Evolutionary conservation across 306 rosid species (phyloP), one percentile per base, ranked within the genome.

Genomic region (Quercus wislizeni): DNA sequence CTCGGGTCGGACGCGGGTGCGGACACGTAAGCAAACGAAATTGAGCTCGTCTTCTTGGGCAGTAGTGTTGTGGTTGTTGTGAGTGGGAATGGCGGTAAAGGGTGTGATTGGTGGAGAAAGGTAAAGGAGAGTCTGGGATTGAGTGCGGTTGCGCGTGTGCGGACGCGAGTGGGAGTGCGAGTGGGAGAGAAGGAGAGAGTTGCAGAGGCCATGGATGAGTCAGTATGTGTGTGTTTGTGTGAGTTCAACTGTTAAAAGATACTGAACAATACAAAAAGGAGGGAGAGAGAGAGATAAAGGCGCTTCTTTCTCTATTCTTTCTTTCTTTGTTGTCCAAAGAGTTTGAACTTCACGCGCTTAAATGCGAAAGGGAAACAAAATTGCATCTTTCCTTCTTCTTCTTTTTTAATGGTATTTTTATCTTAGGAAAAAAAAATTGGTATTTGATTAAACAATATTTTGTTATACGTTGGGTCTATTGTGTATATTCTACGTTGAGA

Each of bases 1-100:
- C 68, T 86, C 27, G 94, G 92, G 88, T 92, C 98, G 74, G 98
- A 86, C 0, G 90, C 92, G 19, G 94, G 98, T 14, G 93, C 97
- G 0, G 93, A 86, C 4, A 88, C 94, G 77, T 92, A 88, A 19
- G 97, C 98, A 81, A 74, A 85, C 33, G 90, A 74, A 17, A 77
- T 69, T 55, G 81, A 33, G 78, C 49, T 9, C 55, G 54, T 73
- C 17, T 71, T 46, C 41, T 33, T 79, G 9, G 57, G 64, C 4
- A 59, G 80, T 5, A 59, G 80, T 3, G 21, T 55, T 13, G 56
- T 68, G 59, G 62, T 61, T 7, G 76, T 35, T 62, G 30, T 62
- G 38, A n/a, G 79, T 4, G 81, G 61, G 78, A 71, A 79, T 35
- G 83, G 79, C 76, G 85, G 83, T 81, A 81, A 75, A n/a, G 63